Evolutionary conservation across 345 rosid species (phyloP), one percentile per base, ranked within the genome.

Genomic region (Eucalyptus sp.): DNA sequence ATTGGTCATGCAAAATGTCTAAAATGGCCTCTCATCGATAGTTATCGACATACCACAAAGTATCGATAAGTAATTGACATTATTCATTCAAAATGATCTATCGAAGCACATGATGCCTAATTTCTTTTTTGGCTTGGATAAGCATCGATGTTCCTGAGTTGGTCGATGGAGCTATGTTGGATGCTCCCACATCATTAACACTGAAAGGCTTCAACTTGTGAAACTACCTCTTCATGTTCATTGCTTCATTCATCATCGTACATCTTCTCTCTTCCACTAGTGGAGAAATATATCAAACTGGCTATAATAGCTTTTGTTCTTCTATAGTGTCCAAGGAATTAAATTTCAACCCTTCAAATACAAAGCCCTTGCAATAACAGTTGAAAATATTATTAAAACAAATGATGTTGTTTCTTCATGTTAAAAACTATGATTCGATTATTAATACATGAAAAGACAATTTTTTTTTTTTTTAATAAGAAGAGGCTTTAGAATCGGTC

Each of bases 171-270:
- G 41, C 41, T 41, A 41, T 1, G 5, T 41, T 41, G 5, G 41
- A 41, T 41, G 41, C 41, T 41, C 41, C 41, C 41, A 5, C 41
- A 41, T 41, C 41, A 41, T 1, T 41, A 41, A 91, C 96, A 22
- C 94, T 68, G 90, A 92, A 96, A 9, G 99, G 96, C 89, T 95
- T 96, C 83, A 90, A 66, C 88, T 89, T 94, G 46, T 86, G 91
- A 29, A 93, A 90, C 48, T 14, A 88, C 85, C 58, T 37, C 88
- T 60, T 89, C 43, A 11, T 18, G 33, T 86, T 7, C 68, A 62
- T 14, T 27, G 33, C 68, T 62, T 62, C 13, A 33, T 27, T 27
- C 33, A 27, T 62, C 16, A 62, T 62, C 33, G 16, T 13, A 29
- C 16, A 62, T 62, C 17, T 24, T 46, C 86, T 22, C 17, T 10